These are phyloP conservation scores for Colletotrichum cuscutae DNA, from an alignment of 2,329 filamentous ascomycete species.

Conservation along the genomic window DNA sequence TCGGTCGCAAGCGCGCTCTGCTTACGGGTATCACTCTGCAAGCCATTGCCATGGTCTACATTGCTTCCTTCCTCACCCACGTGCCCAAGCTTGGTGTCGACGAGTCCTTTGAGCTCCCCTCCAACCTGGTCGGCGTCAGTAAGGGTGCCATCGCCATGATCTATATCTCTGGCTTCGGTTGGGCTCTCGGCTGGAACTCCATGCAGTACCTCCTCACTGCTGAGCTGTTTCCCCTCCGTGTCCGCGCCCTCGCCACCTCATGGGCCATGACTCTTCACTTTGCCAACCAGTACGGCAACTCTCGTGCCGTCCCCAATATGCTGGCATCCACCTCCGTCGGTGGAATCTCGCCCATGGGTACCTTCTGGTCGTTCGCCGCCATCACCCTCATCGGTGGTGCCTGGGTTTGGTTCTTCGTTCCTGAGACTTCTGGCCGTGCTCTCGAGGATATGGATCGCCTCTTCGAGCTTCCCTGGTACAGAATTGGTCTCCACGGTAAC, in stretches of 20 bases:
- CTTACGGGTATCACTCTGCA: conserved; percentile 70
- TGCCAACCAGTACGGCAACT: conserved; percentile 81
- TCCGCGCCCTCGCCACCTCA: conserved; percentile 76
- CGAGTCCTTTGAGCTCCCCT: conserved; percentile 58
- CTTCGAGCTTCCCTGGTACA: conserved; percentile 79
- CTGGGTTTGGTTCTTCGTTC: conserved; percentile 79
- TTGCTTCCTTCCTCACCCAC: conserved; percentile 70
- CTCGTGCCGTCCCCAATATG: conserved; percentile 80
- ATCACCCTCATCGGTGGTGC: conserved; percentile 74
- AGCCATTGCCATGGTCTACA: conserved; percentile 69
- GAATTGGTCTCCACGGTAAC: conserved; percentile 72
- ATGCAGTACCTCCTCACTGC: conserved; percentile 84
- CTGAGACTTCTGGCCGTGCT: conserved; percentile 74
- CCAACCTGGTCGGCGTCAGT: conserved; percentile 63
- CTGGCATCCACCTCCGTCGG: conserved; percentile 61
- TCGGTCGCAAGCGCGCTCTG: conserved; percentile 77
- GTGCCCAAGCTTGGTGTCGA: conserved; percentile 67
- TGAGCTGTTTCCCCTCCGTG: conserved; percentile 80
- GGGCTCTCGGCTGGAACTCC: conserved; percentile 79
- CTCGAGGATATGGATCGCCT: conserved; percentile 78
- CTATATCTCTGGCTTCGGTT: conserved; percentile 74
- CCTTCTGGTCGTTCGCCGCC: conserved; percentile 80
- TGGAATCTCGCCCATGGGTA: conserved; percentile 70
- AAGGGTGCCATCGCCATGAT: conserved; percentile 79
- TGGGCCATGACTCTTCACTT: conserved; percentile 84